Evolutionary conservation across 176 grass and related monocot species (phyloP).

Genomic region (Guadua angustifolia): DNA sequence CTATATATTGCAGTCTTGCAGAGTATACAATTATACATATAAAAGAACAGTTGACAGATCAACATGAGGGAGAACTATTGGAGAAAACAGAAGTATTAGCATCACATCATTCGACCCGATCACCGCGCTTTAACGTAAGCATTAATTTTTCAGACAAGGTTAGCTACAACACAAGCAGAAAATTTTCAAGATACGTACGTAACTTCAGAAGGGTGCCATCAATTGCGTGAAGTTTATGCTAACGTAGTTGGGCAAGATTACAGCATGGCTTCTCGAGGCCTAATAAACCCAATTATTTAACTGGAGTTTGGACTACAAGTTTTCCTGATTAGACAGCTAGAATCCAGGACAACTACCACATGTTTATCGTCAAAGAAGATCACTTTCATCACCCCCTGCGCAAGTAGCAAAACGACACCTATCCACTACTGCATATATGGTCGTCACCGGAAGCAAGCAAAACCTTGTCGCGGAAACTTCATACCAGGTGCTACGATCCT

Average conservation of each 20-base stretch:
- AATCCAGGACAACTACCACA: constrained; percentile 6
- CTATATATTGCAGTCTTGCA: not conserved
- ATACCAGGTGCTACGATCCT: not conserved
- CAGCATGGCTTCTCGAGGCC: constrained; percentile 17
- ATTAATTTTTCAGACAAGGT: constrained; percentile 35
- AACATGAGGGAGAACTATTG: not conserved
- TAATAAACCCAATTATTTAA: constrained; percentile 32
- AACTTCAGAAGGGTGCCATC: not conserved
- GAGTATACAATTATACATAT: not conserved
- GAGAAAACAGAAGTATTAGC: not conserved
- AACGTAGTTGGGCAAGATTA: not conserved
- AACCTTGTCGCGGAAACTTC: constrained; percentile 27
- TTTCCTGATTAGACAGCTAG: constrained; percentile 32
- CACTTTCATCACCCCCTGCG: constrained; percentile 28
- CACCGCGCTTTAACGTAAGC: constrained; percentile 13
- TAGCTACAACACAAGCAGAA: not conserved
- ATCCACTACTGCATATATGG: not conserved
- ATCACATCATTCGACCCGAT: not conserved
- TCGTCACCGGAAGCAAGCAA: constrained; percentile 25
- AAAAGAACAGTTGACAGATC: not conserved
- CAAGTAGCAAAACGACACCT: constrained; percentile 25
- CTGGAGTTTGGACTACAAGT: constrained; percentile 9
- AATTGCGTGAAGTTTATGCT: constrained; percentile 17
- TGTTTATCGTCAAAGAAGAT: constrained; percentile 20
- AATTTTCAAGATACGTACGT: constrained; percentile 22